Base-by-base conservation (phyloP, 208 protist genomes). In the Crithidia expoeki region DNA sequence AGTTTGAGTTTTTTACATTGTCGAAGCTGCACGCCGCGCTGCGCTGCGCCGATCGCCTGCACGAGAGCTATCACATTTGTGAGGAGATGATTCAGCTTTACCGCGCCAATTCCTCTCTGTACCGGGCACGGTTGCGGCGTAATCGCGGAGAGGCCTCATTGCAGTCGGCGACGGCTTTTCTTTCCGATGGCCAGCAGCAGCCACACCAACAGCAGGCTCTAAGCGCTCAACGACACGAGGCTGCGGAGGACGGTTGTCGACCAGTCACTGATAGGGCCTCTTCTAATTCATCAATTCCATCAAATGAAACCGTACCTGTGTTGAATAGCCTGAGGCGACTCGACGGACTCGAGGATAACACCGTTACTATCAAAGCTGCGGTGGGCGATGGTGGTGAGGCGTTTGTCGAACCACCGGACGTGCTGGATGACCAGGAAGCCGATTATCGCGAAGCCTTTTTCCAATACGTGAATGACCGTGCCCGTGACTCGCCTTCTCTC, bases 11-110 rank as follows among this genome's bases (percentile, higher is more conserved):
- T 69, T 73, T 85, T 36, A 80, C 82, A 42, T 65, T 89, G 44
- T 73, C 74, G 32, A 90, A 90, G 72, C 78, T 94, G 52, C 79
- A 92, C 65, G 59, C 76, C 6, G 84, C 83, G 10, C 86, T 94
- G 66, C 79, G 83, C 36, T 64, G 61, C 38, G 58, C 30, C 23
- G 68, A 42, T 23, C 79, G 84, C 49, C 59, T 75, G 38, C 81
- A 85, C 49, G 89, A 94, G 65, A 89, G 82, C 66, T 84, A 89
- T 55, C 71, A 36, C 60, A 75, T 92, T 28, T 87, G 78, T 56
- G 82, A 94, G 64, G 68, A 74, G 53, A 36, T 92, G 55, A 73
- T 92, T 49, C 55, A 75, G 25, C 76, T 91, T 11, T 94, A 91
- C 77, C 76, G 82, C 14, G 36, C 40, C 1, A 71, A 92, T 58